These are phyloP conservation scores for Groenewaldozyma sp. DNA, from an alignment of 1,139 yeast species.

Conservation along the genomic window DNA sequence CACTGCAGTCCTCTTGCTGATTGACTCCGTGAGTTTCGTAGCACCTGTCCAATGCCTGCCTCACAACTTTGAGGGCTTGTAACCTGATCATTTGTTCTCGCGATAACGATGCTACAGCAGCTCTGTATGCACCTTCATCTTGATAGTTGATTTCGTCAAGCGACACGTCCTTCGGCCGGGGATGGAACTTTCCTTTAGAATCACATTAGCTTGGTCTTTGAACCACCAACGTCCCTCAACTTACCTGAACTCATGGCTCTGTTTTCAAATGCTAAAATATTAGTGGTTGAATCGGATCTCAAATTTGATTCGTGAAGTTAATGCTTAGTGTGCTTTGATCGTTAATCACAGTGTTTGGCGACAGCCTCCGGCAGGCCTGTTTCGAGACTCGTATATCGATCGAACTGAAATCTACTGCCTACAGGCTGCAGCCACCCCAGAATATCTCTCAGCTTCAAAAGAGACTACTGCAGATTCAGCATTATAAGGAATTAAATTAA, in stretches of 20 bases:
- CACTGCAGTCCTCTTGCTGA: conserved; percentile 70
- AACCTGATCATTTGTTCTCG: conserved; percentile 77
- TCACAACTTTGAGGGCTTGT: conserved; percentile 57
- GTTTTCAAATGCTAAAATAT: neutral
- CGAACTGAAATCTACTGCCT: too few species aligned
- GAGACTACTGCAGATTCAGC: too few species aligned
- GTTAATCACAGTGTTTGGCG: too few species aligned
- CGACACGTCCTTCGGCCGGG: conserved; percentile 67
- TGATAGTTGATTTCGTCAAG: conserved; percentile 77
- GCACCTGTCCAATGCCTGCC: conserved; percentile 64
- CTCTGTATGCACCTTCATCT: conserved; percentile 51
- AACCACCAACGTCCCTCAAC: neutral
- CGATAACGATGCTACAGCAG: conserved; percentile 67
- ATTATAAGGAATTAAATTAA: too few species aligned
- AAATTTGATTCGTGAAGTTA: too few species aligned
- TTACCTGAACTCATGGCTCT: conserved; percentile 2
- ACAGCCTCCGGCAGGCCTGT: too few species aligned
- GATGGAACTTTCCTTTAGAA: too few species aligned
- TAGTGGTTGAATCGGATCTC: conserved; percentile 2
- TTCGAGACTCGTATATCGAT: too few species aligned
- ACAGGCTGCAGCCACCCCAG: too few species aligned
- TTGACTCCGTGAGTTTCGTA: conserved; percentile 57
- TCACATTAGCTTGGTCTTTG: too few species aligned
- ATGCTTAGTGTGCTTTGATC: too few species aligned
- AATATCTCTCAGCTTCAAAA: too few species aligned